Conservation (phyloP, 345 rosid species). For the Trapa bicornis region DNA sequence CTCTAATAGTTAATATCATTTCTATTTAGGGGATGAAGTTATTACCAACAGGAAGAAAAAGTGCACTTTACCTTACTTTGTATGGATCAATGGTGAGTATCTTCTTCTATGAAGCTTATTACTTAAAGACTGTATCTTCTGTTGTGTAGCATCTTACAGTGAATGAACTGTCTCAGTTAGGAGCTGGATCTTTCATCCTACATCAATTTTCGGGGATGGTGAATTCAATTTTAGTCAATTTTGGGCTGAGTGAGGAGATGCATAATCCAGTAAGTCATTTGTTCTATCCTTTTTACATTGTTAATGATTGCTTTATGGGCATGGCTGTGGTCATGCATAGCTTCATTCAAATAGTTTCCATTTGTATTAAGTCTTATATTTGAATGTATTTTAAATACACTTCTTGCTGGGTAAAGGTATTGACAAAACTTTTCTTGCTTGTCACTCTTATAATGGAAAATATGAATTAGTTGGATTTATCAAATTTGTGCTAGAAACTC, state of each 20-base stretch:
- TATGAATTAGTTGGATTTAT: neutral
- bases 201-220: conserved; percentile 73
- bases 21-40: conserved; percentile 59
- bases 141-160: conserved; percentile 10
- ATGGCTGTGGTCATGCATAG: neutral
- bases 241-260: conserved; percentile 87
- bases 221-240: conserved; percentile 58
- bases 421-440: neutral
- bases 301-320: neutral
- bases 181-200: conserved; percentile 69
- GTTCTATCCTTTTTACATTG: neutral
- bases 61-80: conserved; percentile 43
- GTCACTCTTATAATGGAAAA: neutral
- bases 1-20: neutral
- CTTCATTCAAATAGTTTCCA: neutral
- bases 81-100: conserved; percentile 61
- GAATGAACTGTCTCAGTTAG: conserved; percentile 39
- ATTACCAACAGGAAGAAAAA: conserved; percentile 65
- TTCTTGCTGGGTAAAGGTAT: neutral
- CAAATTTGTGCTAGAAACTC: neutral
- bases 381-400: neutral
- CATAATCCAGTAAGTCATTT: conserved; percentile 62
- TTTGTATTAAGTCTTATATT: neutral
- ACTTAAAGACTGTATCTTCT: conserved; percentile 1
- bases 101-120: conserved; percentile 2